Base-by-base conservation (phyloP, 1,284 basidiomycete genomes). In the Meripilus lineatus region DNA sequence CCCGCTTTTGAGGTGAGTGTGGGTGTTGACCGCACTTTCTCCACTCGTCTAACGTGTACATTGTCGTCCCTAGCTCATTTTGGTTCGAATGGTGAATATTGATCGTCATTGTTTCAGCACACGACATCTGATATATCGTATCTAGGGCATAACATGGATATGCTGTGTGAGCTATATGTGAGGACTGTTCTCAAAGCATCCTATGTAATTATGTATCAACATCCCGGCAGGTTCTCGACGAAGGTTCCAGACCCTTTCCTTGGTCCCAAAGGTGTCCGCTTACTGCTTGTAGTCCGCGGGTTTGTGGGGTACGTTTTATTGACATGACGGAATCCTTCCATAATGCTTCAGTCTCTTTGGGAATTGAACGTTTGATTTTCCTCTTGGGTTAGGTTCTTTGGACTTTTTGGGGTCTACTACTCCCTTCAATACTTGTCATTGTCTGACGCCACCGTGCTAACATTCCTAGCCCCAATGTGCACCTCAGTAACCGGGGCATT, bases 401-500 rank as follows among this genome's bases (percentile, higher is more conserved):
- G 77, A 1, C 65, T 86, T n/a, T 79, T 76, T 49, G 80, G 74
- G 21, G 65, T 80, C 2, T 91, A 90, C 59, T 85, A 80, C 57
- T 77, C 82, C 1, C 65, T 90, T 10, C 71, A 81, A 42, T 67
- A 66, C 45, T 52, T 68, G 5, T 65, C 83, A 0, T 67, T 91
- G 0, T 84, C 84, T 10, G 89, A 92, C 58, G 78, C 84, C 0
- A 84, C 81, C 0, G 84, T 88, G 13, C 68, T 93, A 39, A 81
- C 81, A 0, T 92, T 91, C 65, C 70, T 93, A 7, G 63, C 75
- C 0, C 90, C 90, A 0, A 72, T 82, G 44, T 70, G 74, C 8
- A 88, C 85, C 0, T 81, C 78, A 0, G 58, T 90, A n/a, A 65
- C 82, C 2, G 89, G 81, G 0, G 77, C 76, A 5, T 46, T 90